Evolutionary conservation across 495 filamentous ascomycete species (phyloP).

Genomic region (Aspergillus panamensis): DNA sequence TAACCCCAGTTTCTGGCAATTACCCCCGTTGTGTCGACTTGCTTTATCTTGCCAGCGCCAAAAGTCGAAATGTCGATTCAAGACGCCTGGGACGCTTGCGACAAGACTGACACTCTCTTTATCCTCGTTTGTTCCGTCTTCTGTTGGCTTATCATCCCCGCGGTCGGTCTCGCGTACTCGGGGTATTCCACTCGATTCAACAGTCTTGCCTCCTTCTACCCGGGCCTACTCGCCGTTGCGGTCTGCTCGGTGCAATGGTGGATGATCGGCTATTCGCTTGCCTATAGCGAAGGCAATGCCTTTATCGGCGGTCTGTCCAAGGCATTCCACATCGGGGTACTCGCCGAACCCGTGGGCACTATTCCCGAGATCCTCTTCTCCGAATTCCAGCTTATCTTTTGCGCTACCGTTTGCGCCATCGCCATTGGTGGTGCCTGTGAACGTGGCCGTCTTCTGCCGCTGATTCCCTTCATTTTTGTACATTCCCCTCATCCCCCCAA

Average conservation of each 20-base stretch:
- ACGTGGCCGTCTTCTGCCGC: conserved; percentile 46
- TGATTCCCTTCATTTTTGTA: conserved; percentile 50
- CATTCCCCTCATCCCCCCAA: conserved; percentile 5
- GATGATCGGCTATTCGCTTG: conserved; percentile 42
- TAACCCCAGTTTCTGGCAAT: not conserved
- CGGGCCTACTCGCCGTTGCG: conserved; percentile 40
- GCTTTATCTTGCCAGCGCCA: not conserved
- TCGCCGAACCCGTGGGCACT: conserved; percentile 38
- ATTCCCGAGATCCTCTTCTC: conserved; percentile 52
- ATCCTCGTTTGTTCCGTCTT: conserved; percentile 44
- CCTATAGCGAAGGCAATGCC: conserved; percentile 36
- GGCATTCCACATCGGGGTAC: conserved; percentile 35
- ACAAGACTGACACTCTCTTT: conserved; percentile 38
- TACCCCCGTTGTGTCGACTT: not conserved
- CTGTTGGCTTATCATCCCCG: conserved; percentile 43
- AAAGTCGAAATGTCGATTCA: conserved; percentile 22
- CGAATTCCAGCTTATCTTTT: conserved; percentile 52
- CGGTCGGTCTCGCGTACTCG: conserved; percentile 46
- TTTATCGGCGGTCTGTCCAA: conserved; percentile 41
- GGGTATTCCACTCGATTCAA: conserved; percentile 46
- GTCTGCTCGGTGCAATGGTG: conserved; percentile 47
- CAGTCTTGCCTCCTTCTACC: conserved; percentile 46
- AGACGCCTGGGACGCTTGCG: conserved; percentile 30
- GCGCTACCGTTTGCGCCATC: conserved; percentile 45
- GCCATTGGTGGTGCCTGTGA: conserved; percentile 48